Conservation (phyloP, 1,139 yeast species). For the Taphrina betulina region DNA sequence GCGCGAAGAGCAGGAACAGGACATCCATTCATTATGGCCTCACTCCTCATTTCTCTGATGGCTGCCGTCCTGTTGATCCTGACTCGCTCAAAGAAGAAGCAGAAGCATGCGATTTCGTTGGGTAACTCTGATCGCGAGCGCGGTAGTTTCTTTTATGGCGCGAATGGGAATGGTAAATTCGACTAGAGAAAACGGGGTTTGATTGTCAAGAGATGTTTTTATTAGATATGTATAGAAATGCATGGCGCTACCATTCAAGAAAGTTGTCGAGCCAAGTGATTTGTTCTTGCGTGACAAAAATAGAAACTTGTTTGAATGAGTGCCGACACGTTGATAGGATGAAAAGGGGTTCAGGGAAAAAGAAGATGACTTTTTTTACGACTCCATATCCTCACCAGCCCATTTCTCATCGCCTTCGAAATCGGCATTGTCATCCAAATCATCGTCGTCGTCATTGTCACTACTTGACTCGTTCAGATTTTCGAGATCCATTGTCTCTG, state of each 20-base stretch:
- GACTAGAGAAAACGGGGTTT: background rate
- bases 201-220: no score
- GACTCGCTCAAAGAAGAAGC: constrained; percentile 10
- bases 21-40: constrained; percentile 15
- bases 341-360: no score
- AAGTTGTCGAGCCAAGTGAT: no score
- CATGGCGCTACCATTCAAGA: no score
- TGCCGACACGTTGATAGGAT: no score
- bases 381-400: no score
- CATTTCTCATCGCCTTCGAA: constrained; percentile 17
- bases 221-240: no score
- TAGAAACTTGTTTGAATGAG: no score
- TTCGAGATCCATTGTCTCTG: constrained; percentile 14
- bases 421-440: constrained; percentile 12
- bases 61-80: constrained; percentile 14
- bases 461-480: background rate
- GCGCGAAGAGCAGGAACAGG: constrained; percentile 25
- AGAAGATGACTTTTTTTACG: no score
- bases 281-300: no score
- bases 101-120: background rate
- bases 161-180: constrained; percentile 6
- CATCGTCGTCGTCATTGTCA: constrained; percentile 13
- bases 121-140: constrained; percentile 1
- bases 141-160: background rate
- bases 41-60: constrained; percentile 1